Conservation (phyloP, 2,329 filamentous ascomycete genomes). For the Monosporascus ibericus region DNA sequence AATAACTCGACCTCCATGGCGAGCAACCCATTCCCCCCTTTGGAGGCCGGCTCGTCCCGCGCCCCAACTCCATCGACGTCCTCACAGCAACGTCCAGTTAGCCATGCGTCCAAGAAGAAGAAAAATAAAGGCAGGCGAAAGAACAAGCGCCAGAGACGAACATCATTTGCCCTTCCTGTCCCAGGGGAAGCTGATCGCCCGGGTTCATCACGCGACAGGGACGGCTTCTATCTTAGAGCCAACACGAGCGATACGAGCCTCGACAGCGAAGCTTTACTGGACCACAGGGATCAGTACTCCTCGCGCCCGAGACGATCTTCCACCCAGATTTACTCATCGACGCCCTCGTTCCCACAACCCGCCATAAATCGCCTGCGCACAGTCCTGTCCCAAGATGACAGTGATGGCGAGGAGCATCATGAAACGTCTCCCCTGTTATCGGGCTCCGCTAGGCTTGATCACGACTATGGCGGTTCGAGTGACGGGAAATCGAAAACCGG, state of each 20-base stretch:
- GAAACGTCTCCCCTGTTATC: conserved; percentile 52
- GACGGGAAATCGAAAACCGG: conserved; percentile 29
- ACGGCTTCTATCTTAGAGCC: conserved; percentile 44
- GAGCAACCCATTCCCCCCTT: conserved; percentile 45
- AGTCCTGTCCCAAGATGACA: conserved; percentile 22
- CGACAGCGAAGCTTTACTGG: conserved; percentile 80
- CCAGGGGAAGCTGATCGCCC: conserved; percentile 41
- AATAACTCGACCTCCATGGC: not conserved
- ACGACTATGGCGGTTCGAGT: conserved; percentile 39
- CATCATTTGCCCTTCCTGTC: conserved; percentile 68
- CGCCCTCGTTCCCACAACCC: conserved; percentile 31
- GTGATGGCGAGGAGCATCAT: conserved; percentile 43
- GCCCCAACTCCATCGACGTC: conserved; percentile 4
- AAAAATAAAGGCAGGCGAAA: conserved; percentile 66
- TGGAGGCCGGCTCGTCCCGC: conserved; percentile 38
- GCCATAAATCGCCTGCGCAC: conserved; percentile 18
- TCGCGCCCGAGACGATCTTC: conserved; percentile 61
- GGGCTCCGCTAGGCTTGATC: conserved; percentile 31
- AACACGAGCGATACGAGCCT: conserved; percentile 76
- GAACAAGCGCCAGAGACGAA: conserved; percentile 69
- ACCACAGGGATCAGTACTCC: conserved; percentile 51
- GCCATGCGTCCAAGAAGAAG: conserved; percentile 49
- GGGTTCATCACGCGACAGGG: conserved; percentile 21
- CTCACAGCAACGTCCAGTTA: not conserved
- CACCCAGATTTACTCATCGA: conserved; percentile 29